Conservation (phyloP, 1,139 yeast genomes). For the Yamadazyma mexicana region DNA sequence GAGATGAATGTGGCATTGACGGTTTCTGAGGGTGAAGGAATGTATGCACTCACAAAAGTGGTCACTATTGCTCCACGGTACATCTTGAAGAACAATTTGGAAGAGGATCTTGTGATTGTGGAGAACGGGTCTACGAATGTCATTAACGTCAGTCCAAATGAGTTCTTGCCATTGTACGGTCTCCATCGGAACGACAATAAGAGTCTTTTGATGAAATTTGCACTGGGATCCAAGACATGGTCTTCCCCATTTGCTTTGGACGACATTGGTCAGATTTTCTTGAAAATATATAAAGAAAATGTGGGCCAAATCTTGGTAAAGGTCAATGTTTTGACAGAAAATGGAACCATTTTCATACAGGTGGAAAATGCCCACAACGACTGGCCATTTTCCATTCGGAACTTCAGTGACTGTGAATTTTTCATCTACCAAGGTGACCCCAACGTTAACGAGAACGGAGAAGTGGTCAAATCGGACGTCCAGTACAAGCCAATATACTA, state of each 20-base stretch:
- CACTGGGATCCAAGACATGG: slow-evolving; percentile 66
- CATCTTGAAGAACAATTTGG: slow-evolving; percentile 63
- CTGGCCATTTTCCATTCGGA: slow-evolving; percentile 94
- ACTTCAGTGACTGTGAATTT: slow-evolving; percentile 83
- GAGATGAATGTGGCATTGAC: slow-evolving; percentile 78
- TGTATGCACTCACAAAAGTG: slow-evolving; percentile 73
- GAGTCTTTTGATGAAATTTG: slow-evolving; percentile 59
- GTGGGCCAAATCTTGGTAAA: slow-evolving; percentile 70
- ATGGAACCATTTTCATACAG: slow-evolving; percentile 78
- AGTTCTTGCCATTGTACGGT: slow-evolving; percentile 64
- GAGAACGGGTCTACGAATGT: slow-evolving; percentile 66
- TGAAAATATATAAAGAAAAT: slow-evolving; percentile 65
- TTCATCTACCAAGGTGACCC: slow-evolving; percentile 87
- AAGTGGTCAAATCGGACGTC: slow-evolving; percentile 44
- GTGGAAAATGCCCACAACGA: slow-evolving; percentile 68
- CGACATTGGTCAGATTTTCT: slow-evolving; percentile 78
- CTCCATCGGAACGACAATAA: slow-evolving; percentile 50
- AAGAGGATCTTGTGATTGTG: slow-evolving; percentile 56
- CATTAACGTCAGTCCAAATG: slow-evolving; percentile 46
- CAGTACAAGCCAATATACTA: slow-evolving; percentile 75
- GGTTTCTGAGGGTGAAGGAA: slow-evolving; percentile 85
- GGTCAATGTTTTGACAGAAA: slow-evolving; percentile 72
- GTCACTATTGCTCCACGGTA: slow-evolving; percentile 83
- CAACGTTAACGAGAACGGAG: slow-evolving; percentile 71
- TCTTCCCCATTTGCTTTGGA: slow-evolving; percentile 85